Evolutionary conservation across 768 basidiomycete species (phyloP).

Genomic region (Naganishia randhawae): DNA sequence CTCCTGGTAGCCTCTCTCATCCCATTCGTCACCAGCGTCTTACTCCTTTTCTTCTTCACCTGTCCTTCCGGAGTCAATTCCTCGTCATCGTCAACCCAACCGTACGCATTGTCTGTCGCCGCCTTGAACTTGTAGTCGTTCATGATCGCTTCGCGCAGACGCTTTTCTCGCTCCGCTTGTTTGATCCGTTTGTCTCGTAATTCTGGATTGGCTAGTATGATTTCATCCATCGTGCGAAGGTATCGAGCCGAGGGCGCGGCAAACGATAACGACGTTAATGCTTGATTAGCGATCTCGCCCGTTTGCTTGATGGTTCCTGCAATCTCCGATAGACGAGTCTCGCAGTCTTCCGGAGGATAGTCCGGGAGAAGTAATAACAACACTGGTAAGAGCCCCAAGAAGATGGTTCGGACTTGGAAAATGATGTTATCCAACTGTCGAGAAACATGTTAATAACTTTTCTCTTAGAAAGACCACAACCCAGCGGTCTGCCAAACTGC

Average conservation of each 20-base stretch:
- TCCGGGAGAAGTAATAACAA: constrained; percentile 7
- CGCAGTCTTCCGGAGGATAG: not conserved
- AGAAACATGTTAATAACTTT: not conserved
- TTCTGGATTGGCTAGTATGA: constrained; percentile 6
- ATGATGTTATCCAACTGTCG: constrained; percentile 2
- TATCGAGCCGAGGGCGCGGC: constrained; percentile 9
- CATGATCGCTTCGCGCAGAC: not conserved
- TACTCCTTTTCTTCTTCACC: constrained; percentile 9
- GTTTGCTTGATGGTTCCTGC: constrained; percentile 16
- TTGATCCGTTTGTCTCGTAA: not conserved
- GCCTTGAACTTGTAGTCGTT: not conserved
- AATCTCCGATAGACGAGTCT: not conserved
- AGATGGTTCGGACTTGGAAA: constrained; percentile 5
- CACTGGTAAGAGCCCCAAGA: constrained; percentile 6
- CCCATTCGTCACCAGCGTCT: constrained; percentile 14
- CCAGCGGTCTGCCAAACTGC: too few relatives aligned
- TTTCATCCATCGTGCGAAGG: constrained; percentile 20
- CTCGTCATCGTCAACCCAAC: constrained; percentile 17
- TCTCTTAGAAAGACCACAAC: not conserved
- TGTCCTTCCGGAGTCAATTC: not conserved
- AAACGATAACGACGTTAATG: constrained; percentile 7
- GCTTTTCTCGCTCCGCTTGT: constrained; percentile 14
- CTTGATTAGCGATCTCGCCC: constrained; percentile 13
- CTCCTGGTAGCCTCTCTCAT: constrained; percentile 5
- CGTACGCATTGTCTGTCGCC: constrained; percentile 15